Evolutionary conservation across 169 alveolate genomes (phyloP).

Genomic region (Pseudocohnilembus persalinus): DNA sequence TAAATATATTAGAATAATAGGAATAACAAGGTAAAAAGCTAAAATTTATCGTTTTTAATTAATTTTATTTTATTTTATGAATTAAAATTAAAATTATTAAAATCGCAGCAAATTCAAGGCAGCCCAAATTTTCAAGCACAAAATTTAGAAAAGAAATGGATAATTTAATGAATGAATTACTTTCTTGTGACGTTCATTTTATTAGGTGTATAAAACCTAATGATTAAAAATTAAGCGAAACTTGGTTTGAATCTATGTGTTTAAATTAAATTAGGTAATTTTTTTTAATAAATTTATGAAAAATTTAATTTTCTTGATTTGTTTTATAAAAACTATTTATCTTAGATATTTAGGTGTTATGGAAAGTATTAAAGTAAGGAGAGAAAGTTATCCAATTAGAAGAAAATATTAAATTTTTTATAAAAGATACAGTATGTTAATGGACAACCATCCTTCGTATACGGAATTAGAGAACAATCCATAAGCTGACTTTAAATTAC

Average conservation of each 20-base stretch:
- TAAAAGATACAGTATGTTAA: slow-evolving; percentile 61
- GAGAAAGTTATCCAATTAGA: slow-evolving; percentile 95
- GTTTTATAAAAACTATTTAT: slow-evolving; percentile 4
- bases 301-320: too few relatives aligned
- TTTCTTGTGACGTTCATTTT: slow-evolving; percentile 82
- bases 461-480: neutral
- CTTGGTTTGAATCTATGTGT: slow-evolving; percentile 66
- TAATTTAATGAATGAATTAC: slow-evolving; percentile 43
- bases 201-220: slow-evolving; percentile 85
- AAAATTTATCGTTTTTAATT: neutral
- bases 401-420: slow-evolving; percentile 87
- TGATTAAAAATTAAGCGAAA: slow-evolving; percentile 59
- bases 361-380: slow-evolving; percentile 92
- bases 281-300: too few relatives aligned
- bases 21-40: neutral
- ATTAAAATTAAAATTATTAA: slow-evolving; percentile 45
- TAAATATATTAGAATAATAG: neutral
- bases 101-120: neutral
- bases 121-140: slow-evolving; percentile 20
- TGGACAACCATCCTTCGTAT: slow-evolving; percentile 7
- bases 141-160: slow-evolving; percentile 43
- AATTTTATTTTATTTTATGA: slow-evolving; percentile 11
- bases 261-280: slow-evolving; percentile 59
- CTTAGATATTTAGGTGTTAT: slow-evolving; percentile 87
- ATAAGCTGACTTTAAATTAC: slow-evolving; percentile 1